phyloP scores from a whole-genome alignment of 2,329 filamentous ascomycete genomes.

The Cladosporium sp. region DNA sequence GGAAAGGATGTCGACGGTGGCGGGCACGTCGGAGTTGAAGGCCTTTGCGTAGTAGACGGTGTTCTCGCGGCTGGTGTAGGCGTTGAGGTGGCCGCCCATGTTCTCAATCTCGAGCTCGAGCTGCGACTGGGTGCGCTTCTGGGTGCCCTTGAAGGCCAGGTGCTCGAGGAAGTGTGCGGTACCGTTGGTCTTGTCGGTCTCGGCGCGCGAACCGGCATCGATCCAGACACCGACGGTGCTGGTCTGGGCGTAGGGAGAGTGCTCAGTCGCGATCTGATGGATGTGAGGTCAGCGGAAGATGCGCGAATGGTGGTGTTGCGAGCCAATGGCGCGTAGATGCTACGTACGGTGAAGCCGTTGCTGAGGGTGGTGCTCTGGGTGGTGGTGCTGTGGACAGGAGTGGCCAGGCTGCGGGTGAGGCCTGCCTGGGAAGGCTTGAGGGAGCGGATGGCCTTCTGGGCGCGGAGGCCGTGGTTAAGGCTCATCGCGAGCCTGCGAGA shows the following conservation, averaged over 20 bases:
- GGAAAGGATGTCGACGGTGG: conserved; percentile 95
- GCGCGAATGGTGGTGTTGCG: background rate
- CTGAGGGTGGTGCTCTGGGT: conserved; percentile 94
- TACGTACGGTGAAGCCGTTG: conserved; percentile 89
- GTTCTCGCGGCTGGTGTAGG: conserved; percentile 99
- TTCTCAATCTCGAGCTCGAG: conserved; percentile 99
- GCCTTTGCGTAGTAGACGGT: conserved; percentile 99
- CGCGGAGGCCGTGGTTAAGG: conserved; percentile 86
- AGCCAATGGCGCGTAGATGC: conserved; percentile 18
- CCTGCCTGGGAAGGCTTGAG: conserved; percentile 54
- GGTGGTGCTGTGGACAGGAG: conserved; percentile 76
- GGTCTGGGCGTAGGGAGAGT: conserved; percentile 97
- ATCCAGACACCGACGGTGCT: conserved; percentile 99
- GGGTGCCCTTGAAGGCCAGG: conserved; percentile 98
- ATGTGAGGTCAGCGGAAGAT: conserved; percentile 21
- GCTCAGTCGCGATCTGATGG: conserved; percentile 87
- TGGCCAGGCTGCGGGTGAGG: conserved; percentile 85
- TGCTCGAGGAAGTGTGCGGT: conserved; percentile 99
- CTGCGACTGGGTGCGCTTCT: conserved; percentile 93
- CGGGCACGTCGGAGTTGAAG: conserved; percentile 95
- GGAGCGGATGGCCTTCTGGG: conserved; percentile 78
- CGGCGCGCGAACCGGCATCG: conserved; percentile 95
- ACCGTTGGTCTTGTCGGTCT: conserved; percentile 98
- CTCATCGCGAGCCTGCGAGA: conserved; percentile 96
- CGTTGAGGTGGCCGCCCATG: conserved; percentile 98